Evolutionary conservation across 2,329 filamentous ascomycete species (phyloP), one percentile per base, ranked within the genome.

Genomic region (Ophiocordyceps sinensis): DNA sequence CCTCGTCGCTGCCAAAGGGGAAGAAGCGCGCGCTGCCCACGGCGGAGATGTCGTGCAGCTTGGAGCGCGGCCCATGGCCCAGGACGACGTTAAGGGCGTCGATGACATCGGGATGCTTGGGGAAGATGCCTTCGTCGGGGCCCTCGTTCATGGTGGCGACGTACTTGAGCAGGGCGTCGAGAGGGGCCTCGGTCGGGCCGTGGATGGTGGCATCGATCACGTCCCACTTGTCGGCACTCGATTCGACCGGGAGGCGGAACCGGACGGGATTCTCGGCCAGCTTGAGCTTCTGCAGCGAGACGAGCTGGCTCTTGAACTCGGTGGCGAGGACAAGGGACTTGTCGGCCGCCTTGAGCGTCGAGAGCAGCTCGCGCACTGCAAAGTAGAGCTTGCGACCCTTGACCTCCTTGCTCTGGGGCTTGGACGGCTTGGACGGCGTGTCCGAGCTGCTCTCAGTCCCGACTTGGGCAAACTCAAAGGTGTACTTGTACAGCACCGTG

Each of bases 31-130:
- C 65, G 30, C 57, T 60, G 17, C 71, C 71, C 6, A 75, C 51
- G 1, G 68, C 56, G 5, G 60, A 51, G 31, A 64, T 50, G 3
- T 54, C 41, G 13, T 60, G 48, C 6, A 53, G 32, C 42, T 57
- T 59, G 15, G 53, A 56, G 35, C 67, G 59, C 7, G 69, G 54
- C 1, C 53, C 51, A 46, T 66, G 63, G 2, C 70, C 70, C 4
- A 75, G 57, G 36, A 77, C 63, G 35, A 73, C 59, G 38, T 67
- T 68, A n/a, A 77, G 54, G 2, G 67, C 68, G 45, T 74, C 67
- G 13, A 75, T 57, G 9, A 61, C 58, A 3, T 67, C 64, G 2
- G 61, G 60, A 37, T 65, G 71, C 45, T 68, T 69, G 12, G 71
- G 72, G 36, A 71, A 73, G 1, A 53, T 48, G 2, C 48, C 44